phyloP scores from a whole-genome alignment of 768 basidiomycete genomes.

The Hortiboletus flavorubellus region DNA sequence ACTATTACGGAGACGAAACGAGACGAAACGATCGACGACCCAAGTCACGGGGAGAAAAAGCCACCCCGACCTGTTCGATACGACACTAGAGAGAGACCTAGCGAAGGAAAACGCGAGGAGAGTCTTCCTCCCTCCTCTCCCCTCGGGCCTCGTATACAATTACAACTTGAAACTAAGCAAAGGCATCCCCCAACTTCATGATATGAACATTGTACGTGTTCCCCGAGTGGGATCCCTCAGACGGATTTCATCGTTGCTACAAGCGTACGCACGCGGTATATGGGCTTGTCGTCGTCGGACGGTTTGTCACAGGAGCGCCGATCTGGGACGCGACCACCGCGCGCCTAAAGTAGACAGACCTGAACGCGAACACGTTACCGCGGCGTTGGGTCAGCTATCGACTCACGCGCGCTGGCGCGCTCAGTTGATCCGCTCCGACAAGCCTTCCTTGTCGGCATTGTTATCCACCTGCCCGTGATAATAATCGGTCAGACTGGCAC shows the following conservation, averaged over 20 bases:
- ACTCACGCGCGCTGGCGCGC: background rate
- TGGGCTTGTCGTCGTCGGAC: background rate
- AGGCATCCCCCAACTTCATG: background rate
- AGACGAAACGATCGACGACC: background rate
- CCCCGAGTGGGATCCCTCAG: background rate
- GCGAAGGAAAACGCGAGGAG: background rate
- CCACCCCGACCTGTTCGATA: background rate
- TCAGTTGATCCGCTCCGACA: conserved; percentile 1
- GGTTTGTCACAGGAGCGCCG: background rate
- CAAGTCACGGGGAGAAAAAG: too few relatives aligned
- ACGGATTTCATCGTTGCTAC: background rate
- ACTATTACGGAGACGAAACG: background rate
- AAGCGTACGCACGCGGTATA: background rate
- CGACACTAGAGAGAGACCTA: background rate
- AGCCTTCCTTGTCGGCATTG: background rate
- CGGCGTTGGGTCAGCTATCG: background rate
- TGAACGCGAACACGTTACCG: background rate
- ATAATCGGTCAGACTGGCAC: background rate
- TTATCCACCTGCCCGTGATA: background rate
- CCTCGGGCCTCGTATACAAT: background rate
- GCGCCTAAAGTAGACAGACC: background rate
- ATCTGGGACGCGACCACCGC: background rate
- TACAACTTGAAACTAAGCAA: background rate
- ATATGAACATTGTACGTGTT: background rate
- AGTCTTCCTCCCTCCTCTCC: background rate